A percentile compares a stretch with the other conserved stretches of the same genome.
Conservation (phyloP, 106 monocot species). For the Phalaenopsis equestris region DNA sequence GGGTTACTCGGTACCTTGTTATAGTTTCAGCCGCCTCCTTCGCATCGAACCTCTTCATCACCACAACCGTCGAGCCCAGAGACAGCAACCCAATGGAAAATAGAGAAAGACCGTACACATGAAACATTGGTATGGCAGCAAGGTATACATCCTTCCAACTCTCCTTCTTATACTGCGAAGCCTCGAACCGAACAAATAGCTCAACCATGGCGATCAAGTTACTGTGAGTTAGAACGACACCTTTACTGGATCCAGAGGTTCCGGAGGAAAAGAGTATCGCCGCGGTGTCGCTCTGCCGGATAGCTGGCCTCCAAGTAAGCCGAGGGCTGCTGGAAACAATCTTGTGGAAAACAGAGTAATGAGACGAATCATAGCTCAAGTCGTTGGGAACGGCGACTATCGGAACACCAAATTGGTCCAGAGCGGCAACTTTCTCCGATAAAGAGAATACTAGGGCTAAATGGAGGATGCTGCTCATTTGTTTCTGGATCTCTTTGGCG, state of each 20-base stretch:
- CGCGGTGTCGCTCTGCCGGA: constrained; percentile 38
- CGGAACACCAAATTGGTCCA: constrained; percentile 10
- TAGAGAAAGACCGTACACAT: constrained; percentile 51
- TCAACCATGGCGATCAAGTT: constrained; percentile 54
- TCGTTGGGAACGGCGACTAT: constrained; percentile 25
- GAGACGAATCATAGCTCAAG: background rate
- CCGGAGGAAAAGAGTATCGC: constrained; percentile 57
- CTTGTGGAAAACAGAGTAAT: constrained; percentile 11
- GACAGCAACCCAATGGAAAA: constrained; percentile 43
- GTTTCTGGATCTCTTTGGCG: constrained; percentile 33
- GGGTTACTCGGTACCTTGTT: constrained; percentile 32
- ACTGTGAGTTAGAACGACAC: constrained; percentile 37
- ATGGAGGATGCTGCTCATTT: background rate
- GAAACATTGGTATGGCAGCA: constrained; percentile 56
- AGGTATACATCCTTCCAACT: constrained; percentile 42
- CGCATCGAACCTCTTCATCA: constrained; percentile 43
- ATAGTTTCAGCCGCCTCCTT: constrained; percentile 25
- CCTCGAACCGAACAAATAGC: constrained; percentile 52
- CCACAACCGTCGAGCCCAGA: constrained; percentile 38
- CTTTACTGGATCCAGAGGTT: constrained; percentile 50
- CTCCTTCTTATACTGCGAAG: constrained; percentile 23
- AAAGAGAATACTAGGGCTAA: constrained; percentile 8
- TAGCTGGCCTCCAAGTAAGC: constrained; percentile 5
- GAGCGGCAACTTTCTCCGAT: background rate
- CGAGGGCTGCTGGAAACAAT: constrained; percentile 6